These are phyloP conservation scores for Neurospora sp. DNA, from an alignment of 2,329 filamentous ascomycete species.

Conservation along the genomic window DNA sequence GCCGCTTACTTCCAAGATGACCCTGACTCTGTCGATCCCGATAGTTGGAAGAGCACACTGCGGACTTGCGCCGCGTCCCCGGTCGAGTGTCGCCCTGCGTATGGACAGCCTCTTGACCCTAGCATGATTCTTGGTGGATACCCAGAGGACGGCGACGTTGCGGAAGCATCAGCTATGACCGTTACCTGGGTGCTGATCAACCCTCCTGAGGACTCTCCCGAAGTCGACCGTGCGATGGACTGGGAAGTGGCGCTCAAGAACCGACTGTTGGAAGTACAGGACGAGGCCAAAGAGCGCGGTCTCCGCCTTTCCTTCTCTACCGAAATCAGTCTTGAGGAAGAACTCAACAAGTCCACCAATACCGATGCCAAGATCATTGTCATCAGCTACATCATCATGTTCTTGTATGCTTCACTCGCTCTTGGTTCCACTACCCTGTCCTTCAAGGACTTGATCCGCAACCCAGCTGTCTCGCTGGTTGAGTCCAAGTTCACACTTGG, in stretches of 20 bases:
- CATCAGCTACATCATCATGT: constrained; percentile 98
- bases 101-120: constrained; percentile 78
- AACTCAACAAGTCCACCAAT: constrained; percentile 96
- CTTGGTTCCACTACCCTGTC: constrained; percentile 80
- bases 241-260: constrained; percentile 76
- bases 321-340: constrained; percentile 88
- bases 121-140: constrained; percentile 81
- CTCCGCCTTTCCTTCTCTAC: constrained; percentile 89
- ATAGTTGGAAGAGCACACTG: constrained; percentile 63
- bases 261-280: constrained; percentile 65
- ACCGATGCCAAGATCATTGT: constrained; percentile 95
- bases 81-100: constrained; percentile 76
- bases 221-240: constrained; percentile 67
- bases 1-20: constrained; percentile 75
- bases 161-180: constrained; percentile 70
- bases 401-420: constrained; percentile 88
- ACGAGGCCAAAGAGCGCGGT: constrained; percentile 67
- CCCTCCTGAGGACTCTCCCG: constrained; percentile 59
- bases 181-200: constrained; percentile 95
- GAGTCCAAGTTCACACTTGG: constrained; percentile 96
- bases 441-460: constrained; percentile 64
- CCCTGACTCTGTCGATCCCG: constrained; percentile 48
- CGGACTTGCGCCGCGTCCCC: constrained; percentile 67
- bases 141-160: constrained; percentile 50
- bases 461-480: constrained; percentile 75